Conservation (phyloP, 371 early-diverging fungal genomes). For the Mortierella sp. region DNA sequence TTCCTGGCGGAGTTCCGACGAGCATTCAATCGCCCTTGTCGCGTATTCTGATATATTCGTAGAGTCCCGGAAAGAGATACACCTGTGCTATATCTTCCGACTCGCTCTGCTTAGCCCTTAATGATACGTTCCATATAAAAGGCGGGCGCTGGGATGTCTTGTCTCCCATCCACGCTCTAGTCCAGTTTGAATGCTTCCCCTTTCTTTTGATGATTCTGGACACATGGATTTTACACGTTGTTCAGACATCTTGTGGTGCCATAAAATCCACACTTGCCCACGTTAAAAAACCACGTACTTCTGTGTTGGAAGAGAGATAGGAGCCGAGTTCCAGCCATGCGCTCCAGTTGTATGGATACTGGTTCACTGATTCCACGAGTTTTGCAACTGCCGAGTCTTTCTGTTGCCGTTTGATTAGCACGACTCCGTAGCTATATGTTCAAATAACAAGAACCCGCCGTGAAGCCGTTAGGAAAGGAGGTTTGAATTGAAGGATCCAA, state of each 20-base stretch:
- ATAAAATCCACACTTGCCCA: neutral
- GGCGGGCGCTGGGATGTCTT: no score
- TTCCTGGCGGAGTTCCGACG: constrained; percentile 61
- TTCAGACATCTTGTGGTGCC: neutral
- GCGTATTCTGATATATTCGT: constrained; percentile 64
- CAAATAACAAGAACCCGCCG: no score
- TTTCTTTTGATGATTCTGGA: no score
- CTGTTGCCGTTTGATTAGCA: constrained; percentile 59
- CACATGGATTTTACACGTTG: neutral
- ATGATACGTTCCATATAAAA: neutral
- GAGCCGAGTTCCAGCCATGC: constrained; percentile 86
- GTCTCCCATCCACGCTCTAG: no score
- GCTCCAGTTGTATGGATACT: constrained; percentile 88
- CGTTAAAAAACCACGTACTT: constrained; percentile 46
- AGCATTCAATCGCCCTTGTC: constrained; percentile 54
- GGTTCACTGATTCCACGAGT: constrained; percentile 71
- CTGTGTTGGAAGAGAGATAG: constrained; percentile 61
- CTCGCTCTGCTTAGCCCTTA: constrained; percentile 35
- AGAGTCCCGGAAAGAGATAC: constrained; percentile 66
- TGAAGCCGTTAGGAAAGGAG: neutral
- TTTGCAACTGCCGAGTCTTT: constrained; percentile 64
- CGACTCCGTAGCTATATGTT: constrained; percentile 65
- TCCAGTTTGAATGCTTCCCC: no score
- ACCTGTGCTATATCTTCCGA: constrained; percentile 70
- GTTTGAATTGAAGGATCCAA: neutral